Percentiles rank a stretch among this genome's conserved stretches.
Conservation (phyloP, 164 flowering plant genomes). For the Litsea cubeba region DNA sequence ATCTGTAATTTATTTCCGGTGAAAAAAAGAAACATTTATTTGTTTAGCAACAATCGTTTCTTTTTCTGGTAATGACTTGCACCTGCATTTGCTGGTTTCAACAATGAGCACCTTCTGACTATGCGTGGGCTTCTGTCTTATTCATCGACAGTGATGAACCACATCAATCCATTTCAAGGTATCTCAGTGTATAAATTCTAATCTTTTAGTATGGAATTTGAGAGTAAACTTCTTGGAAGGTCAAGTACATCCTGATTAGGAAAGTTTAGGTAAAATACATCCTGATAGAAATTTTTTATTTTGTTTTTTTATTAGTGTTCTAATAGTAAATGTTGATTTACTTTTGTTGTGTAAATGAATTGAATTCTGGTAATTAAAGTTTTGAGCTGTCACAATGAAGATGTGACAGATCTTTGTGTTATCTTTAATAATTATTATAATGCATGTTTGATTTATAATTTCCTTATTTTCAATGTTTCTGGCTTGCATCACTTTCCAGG, state of each 20-base stretch:
- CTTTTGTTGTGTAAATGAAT: neutral
- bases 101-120: too few species aligned
- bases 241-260: neutral
- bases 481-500: too few species aligned
- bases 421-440: too few species aligned
- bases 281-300: too few species aligned
- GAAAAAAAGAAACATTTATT: too few species aligned
- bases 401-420: too few species aligned
- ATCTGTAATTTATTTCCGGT: neutral
- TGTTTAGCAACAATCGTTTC: too few species aligned
- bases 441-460: too few species aligned
- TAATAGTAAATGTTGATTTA: neutral
- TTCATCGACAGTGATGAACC: too few species aligned
- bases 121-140: too few species aligned
- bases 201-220: neutral
- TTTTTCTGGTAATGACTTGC: neutral
- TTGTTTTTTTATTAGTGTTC: neutral
- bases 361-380: too few species aligned
- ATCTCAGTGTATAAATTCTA: neutral
- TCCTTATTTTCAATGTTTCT: too few species aligned
- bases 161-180: neutral
- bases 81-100: neutral
- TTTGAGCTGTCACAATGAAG: neutral
- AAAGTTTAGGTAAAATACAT: neutral
- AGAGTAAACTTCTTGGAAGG: neutral